A percentile compares a stretch with the other conserved stretches of the same genome.
These are phyloP conservation scores for Cladosporium velox DNA, from an alignment of 2,329 filamentous ascomycete species.

Conservation along the genomic window DNA sequence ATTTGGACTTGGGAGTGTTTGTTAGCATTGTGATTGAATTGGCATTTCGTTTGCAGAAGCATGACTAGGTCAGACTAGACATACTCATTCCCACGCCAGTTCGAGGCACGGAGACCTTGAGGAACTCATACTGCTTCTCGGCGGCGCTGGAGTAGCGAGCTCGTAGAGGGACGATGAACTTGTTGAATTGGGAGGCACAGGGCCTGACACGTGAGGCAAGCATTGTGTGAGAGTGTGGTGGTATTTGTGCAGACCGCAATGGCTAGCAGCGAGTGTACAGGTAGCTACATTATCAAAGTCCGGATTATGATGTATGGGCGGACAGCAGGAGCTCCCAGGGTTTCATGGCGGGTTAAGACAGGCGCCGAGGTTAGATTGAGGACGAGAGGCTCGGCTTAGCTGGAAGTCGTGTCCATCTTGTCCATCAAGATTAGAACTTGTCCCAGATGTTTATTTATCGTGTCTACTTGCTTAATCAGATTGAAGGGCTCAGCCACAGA, in stretches of 20 bases:
- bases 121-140: slow-evolving; percentile 68
- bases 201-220: slow-evolving; percentile 53
- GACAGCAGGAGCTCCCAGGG: not conserved
- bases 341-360: not conserved
- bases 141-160: slow-evolving; percentile 52
- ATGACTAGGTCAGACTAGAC: slow-evolving; percentile 26
- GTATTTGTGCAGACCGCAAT: not conserved
- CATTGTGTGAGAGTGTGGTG: slow-evolving; percentile 27
- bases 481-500: not conserved
- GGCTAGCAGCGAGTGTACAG: not conserved
- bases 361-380: slow-evolving; percentile 6
- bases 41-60: not conserved
- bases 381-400: slow-evolving; percentile 5
- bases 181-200: slow-evolving; percentile 61
- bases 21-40: not conserved
- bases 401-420: not conserved
- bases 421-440: not conserved
- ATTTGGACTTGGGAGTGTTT: slow-evolving; percentile 72
- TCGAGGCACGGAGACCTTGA: slow-evolving; percentile 78
- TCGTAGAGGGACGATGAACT: slow-evolving; percentile 59
- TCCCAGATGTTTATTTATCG: not conserved
- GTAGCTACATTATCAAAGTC: not conserved
- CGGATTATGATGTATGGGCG: slow-evolving; percentile 1
- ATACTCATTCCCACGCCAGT: slow-evolving; percentile 88
- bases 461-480: not conserved